These are phyloP conservation scores for Yamadazyma akitaensis DNA, from an alignment of 805 yeast genomes.

Conservation along the genomic window DNA sequence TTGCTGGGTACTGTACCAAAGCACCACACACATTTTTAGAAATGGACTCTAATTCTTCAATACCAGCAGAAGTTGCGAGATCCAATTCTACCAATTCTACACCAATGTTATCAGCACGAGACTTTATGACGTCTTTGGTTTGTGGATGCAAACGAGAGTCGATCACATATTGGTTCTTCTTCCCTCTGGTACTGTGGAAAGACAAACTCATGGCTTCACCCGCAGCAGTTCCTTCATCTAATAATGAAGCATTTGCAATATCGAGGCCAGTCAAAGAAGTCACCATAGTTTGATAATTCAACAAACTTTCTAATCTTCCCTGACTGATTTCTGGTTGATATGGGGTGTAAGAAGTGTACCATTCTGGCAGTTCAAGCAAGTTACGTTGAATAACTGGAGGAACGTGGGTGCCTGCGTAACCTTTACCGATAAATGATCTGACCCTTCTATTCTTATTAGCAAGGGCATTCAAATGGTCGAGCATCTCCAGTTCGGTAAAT, in stretches of 20 bases:
- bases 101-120: constrained; percentile 74
- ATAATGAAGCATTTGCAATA: constrained; percentile 90
- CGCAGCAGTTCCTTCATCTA: constrained; percentile 97
- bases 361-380: constrained; percentile 87
- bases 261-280: constrained; percentile 89
- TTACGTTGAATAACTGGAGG: constrained; percentile 95
- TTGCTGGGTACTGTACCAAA: constrained; percentile 84
- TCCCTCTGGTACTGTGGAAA: constrained; percentile 62
- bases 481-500: constrained; percentile 76
- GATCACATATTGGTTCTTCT: constrained; percentile 64
- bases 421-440: constrained; percentile 85
- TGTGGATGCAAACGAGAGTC: constrained; percentile 81
- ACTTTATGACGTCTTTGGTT: constrained; percentile 71
- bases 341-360: constrained; percentile 99
- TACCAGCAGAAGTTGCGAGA: constrained; percentile 40
- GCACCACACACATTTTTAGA: constrained; percentile 64
- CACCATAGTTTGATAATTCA: constrained; percentile 91
- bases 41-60: constrained; percentile 23
- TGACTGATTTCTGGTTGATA: constrained; percentile 98
- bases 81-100: constrained; percentile 63
- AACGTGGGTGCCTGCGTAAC: constrained; percentile 84
- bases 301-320: constrained; percentile 86
- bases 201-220: constrained; percentile 94
- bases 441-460: constrained; percentile 74
- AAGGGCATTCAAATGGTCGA: constrained; percentile 59